A percentile compares a stretch with the other conserved stretches of the same genome.
phyloP scores from a whole-genome alignment of 2,329 filamentous ascomycete species.

The Bipolaris gigantea region DNA sequence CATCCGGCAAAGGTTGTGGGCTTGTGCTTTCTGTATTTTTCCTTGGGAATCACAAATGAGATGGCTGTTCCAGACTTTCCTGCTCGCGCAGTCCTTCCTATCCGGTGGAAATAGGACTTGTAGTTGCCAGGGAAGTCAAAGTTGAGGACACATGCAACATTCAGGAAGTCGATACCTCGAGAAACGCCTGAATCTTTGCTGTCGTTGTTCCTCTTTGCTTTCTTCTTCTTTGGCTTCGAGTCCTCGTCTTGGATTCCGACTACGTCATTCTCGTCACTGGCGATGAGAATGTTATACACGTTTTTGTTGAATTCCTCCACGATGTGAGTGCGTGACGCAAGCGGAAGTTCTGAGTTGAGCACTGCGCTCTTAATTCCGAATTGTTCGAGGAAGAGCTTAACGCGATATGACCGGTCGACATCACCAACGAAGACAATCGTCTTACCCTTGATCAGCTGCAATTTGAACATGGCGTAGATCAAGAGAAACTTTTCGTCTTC shows the following conservation, averaged over 20 bases:
- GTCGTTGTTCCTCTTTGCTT: conserved; percentile 62
- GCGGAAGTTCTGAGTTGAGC: conserved; percentile 88
- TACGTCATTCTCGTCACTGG: conserved; percentile 87
- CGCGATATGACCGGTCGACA: conserved; percentile 83
- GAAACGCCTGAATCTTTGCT: conserved; percentile 92
- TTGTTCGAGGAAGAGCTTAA: conserved; percentile 95
- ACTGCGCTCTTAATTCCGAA: conserved; percentile 94
- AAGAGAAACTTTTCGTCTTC: conserved; percentile 97
- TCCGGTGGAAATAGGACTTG: conserved; percentile 95
- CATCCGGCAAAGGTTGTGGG: conserved; percentile 75
- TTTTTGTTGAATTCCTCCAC: conserved; percentile 97
- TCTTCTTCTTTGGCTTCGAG: conserved; percentile 53
- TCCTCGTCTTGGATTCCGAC: conserved; percentile 60
- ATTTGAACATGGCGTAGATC: conserved; percentile 91
- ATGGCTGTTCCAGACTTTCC: conserved; percentile 91
- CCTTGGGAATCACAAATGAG: conserved; percentile 87
- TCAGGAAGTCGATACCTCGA: conserved; percentile 93
- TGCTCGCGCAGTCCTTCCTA: conserved; percentile 88
- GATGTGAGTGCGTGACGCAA: conserved; percentile 90
- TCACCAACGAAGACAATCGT: conserved; percentile 83
- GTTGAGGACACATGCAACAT: conserved; percentile 81
- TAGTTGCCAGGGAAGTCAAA: conserved; percentile 89
- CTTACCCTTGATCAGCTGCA: conserved; percentile 92
- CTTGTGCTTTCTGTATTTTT: conserved; percentile 84
- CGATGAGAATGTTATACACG: conserved; percentile 97